Base-by-base conservation (phyloP, 2,329 filamentous ascomycete genomes). In the Colletotrichum destructivum region DNA sequence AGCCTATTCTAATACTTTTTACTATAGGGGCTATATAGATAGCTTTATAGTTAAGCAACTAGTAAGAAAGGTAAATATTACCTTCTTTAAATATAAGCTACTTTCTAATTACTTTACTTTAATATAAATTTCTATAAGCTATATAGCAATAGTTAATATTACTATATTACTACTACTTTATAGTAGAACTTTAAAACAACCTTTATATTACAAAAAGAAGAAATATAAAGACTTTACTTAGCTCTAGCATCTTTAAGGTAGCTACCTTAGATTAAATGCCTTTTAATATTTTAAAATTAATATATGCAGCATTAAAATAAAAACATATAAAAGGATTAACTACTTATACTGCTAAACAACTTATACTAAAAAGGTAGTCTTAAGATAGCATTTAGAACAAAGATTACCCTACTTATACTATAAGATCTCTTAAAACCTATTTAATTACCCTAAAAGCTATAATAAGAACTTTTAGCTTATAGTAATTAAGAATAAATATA, bases 191-290 rank as follows among this genome's bases (percentile, higher is more conserved):
- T 5, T 31, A 31, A 31, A 31, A 31, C 2, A 31, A 31, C 31
- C 5, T 7, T 31, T 31, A 31, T 31, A 31, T 5, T 31, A 31
- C 2, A 31, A 31, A 7, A 31, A 7, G 1, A 31, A 31, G 7
- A 1, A 31, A 31, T 11, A 12, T 23, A 49, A 21, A 8, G 5
- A 31, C 31, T 31, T 5, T 21, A 21, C 18, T 1, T 49, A 21
- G n/a, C n/a, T 49, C 0, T 49, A 13, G n/a, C 1, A 49, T 2
- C 9, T 49, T 4, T 21, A 21, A 23, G 9, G 46, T 12, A 12
- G n/a, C 2, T 12, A 49, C 11, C 8, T 49, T 12, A 12, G n/a
- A 12, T 11, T 2, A 9, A 2, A 49, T 0, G 9, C 2, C 0
- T n/a, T 49, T 23, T 1, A 49, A 12, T 0, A 49, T 9, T 2